Base-by-base conservation (phyloP, 2,329 filamentous ascomycete genomes). In the Alternaria brassicicola region DNA sequence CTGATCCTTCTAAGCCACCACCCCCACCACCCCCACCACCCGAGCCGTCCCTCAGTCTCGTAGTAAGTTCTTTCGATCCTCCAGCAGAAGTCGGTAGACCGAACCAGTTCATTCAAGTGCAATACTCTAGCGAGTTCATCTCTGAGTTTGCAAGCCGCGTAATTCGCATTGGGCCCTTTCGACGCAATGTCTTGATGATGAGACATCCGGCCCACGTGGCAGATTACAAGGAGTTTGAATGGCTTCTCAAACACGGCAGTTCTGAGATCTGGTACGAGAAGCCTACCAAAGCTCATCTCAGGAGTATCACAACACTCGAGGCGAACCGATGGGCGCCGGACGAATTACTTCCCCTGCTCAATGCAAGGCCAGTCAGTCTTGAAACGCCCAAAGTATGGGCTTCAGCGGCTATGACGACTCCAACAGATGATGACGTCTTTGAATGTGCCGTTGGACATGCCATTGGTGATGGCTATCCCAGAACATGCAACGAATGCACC, bases 251-350 rank as follows among this genome's bases (percentile, higher is more conserved):
- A 39, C 49, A 67, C 41, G 72, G 65, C 1, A 55, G 35, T 4
- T 64, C 71, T 1, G 72, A 72, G 6, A 31, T 61, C 0, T 77
- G 75, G 74, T 75, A 76, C 25, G 58, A 67, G 42, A 74, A 71
- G 49, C 73, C 73, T 0, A 57, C 36, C 6, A 62, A 54, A 23
- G 23, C 57, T 2, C 43, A 59, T 13, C 48, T 73, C 1, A 51
- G 56, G 42, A 59, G 58, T 2, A 64, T 69, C 48, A 58, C 38
- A 1, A 23, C 46, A 1, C 45, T 55, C 4, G 41, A 63, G 38
- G 36, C 21, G 6, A 50, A 53, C 12, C 52, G 60, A 7, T 36
- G 51, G 7, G 54, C 66, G 6, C 39, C 55, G 19, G 43, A 67
- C 13, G 64, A 64, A 31, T 51, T 70, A 3, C 17, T 53, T 4